Percentiles rank a stretch among this genome's conserved stretches.
Conservation (phyloP, 441 rosid genomes). For the Jatropha multifida region DNA sequence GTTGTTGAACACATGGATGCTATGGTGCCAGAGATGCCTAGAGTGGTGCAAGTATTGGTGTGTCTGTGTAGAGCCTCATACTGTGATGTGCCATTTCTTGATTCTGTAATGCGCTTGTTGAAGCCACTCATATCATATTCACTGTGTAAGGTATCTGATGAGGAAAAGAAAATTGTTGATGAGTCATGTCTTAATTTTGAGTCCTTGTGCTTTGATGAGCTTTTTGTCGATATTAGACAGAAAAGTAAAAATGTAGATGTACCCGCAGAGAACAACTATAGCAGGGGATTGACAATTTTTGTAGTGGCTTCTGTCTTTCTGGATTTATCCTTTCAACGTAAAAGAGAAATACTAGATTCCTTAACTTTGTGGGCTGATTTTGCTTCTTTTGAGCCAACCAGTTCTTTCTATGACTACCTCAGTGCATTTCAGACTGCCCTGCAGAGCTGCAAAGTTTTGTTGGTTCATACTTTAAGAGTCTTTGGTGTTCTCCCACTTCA, state of each 20-base stretch:
- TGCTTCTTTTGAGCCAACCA: conserved; percentile 56
- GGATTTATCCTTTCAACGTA: conserved; percentile 59
- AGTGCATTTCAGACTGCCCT: conserved; percentile 61
- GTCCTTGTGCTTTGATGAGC: conserved; percentile 76
- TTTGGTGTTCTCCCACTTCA: conserved; percentile 50
- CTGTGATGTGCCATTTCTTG: conserved; percentile 68
- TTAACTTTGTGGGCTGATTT: conserved; percentile 64
- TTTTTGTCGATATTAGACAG: conserved; percentile 47
- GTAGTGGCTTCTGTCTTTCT: conserved; percentile 60
- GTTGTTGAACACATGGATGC: conserved; percentile 78
- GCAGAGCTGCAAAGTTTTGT: conserved; percentile 58
- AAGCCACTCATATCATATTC: conserved; percentile 82
- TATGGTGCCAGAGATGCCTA: conserved; percentile 82
- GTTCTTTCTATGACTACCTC: conserved; percentile 69
- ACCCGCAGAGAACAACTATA: conserved; percentile 36
- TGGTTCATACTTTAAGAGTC: conserved; percentile 43
- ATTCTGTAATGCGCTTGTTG: conserved; percentile 51
- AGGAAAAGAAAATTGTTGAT: conserved; percentile 46
- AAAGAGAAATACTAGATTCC: conserved; percentile 56
- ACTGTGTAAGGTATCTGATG: conserved; percentile 54
- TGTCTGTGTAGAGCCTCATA: conserved; percentile 68
- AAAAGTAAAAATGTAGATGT: conserved; percentile 39
- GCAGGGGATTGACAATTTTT: conserved; percentile 58
- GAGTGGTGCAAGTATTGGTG: conserved; percentile 67
- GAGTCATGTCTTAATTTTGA: conserved; percentile 71